phyloP scores from a whole-genome alignment of 2,329 filamentous ascomycete genomes.

The Xylaria sp. region DNA sequence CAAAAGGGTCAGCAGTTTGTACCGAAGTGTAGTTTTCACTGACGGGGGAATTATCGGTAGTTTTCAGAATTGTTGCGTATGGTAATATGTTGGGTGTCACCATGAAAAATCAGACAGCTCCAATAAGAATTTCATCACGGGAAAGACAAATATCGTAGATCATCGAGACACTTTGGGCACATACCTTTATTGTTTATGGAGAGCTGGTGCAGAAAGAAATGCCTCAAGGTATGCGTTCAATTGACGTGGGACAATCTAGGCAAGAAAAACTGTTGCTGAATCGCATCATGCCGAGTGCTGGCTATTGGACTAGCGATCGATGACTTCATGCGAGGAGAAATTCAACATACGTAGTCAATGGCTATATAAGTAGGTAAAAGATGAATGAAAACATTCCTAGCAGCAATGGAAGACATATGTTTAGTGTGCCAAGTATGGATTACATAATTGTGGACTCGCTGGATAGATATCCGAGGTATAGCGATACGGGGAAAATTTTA shows the following conservation, averaged over 20 bases:
- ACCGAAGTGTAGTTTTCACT: background rate
- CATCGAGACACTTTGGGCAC: conserved; percentile 7
- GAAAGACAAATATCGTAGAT: conserved; percentile 3
- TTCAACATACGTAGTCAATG: conserved; percentile 5
- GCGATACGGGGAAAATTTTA: background rate
- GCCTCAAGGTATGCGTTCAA: background rate
- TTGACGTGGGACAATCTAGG: conserved; percentile 10
- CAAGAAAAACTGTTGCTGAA: conserved; percentile 10
- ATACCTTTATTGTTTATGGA: conserved; percentile 27
- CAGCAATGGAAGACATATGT: background rate
- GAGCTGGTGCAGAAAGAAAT: conserved; percentile 4
- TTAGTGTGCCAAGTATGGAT: conserved; percentile 9
- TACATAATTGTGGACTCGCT: background rate
- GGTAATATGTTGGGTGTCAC: conserved; percentile 66
- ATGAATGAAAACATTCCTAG: background rate
- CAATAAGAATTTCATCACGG: conserved; percentile 71
- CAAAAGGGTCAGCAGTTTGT: conserved; percentile 15
- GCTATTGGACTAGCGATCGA: background rate
- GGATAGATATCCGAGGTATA: background rate
- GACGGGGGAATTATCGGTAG: background rate
- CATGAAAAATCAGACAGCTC: conserved; percentile 79
- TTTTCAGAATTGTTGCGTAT: conserved; percentile 66
- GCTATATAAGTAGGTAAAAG: background rate
- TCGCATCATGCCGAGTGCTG: conserved; percentile 25
- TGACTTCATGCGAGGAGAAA: conserved; percentile 1